Base-by-base conservation (phyloP, 2,329 filamentous ascomycete genomes). In the Stagonosporopsis tanaceti region DNA sequence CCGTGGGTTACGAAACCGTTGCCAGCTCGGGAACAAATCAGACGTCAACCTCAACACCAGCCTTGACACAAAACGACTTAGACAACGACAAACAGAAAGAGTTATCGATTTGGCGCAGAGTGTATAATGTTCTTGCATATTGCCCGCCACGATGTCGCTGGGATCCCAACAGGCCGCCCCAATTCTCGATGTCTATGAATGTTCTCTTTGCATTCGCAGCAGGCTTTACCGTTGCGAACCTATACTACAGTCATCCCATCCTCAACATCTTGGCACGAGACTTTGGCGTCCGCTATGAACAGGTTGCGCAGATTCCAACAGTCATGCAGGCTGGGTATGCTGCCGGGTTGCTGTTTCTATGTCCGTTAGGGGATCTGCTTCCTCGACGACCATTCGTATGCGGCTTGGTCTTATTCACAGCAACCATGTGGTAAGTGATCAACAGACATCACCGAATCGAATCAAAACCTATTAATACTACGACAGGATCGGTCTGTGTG, bases 201-300 rank as follows among this genome's bases (percentile, higher is more conserved):
- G 72, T 92, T 2, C 76, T 93, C 1, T 92, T 92, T 60, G 88
- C 84, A 1, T 83, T 89, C 67, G 89, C 84, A 0, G 82, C 78
- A 83, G 87, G 4, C 87, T 91, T 92, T 63, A 91, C 89, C 0
- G 91, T 93, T 6, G 90, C 90, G 17, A 93, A 93, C 65, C 79
- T 94, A 3, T 94, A 94, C 77, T 93, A 94, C 75, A 91, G 85
- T 57, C 90, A 93, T 67, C 90, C 91, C 0, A 90, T 94, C 44
- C 79, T 94, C 24, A 92, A 93, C 69, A 85, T 90, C 47, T 82
- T 95, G 38, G 90, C 91, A 0, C 73, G 81, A 9, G 88, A 90
- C 15, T 94, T 95, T 68, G 69, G 83, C 50, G 88, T 94, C 45
- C 83, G 82, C 8, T 89, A 92, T 67, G 89, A 92, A 67, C 80